A percentile compares a stretch with the other conserved stretches of the same genome.
Conservation (phyloP, 2,329 filamentous ascomycete genomes). For the Arthrobotrys iridis region DNA sequence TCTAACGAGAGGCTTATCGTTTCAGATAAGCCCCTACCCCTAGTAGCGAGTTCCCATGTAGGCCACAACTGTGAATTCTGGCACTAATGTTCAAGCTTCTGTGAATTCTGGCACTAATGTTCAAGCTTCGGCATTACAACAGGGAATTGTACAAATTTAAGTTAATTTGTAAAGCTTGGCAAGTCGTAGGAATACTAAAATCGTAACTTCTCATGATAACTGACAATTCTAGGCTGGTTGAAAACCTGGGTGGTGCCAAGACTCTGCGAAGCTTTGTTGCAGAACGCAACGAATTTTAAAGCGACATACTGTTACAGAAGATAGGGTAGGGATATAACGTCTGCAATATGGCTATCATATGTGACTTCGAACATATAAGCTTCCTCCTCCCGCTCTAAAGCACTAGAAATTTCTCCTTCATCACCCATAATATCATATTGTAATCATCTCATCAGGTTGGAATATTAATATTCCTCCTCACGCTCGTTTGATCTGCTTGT, state of each 20-base stretch:
- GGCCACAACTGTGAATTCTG: not conserved
- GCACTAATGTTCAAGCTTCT: not conserved
- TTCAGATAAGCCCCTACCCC: conserved; percentile 21
- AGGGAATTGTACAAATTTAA: not conserved
- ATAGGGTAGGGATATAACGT: not conserved
- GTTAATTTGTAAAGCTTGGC: not conserved
- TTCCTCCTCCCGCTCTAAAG: not conserved
- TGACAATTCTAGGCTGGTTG: not conserved
- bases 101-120: not conserved
- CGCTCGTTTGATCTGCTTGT: not conserved
- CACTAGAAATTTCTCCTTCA: not conserved
- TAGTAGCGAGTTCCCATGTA: not conserved
- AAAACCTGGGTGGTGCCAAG: not conserved
- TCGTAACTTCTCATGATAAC: not conserved
- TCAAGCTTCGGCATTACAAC: not conserved
- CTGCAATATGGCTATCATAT: too few relatives aligned
- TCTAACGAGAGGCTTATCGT: not conserved
- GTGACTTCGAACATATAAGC: too few relatives aligned
- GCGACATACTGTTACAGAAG: not conserved
- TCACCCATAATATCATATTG: too few relatives aligned
- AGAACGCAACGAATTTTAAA: not conserved
- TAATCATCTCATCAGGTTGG: too few relatives aligned
- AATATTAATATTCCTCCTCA: too few relatives aligned
- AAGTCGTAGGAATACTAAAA: not conserved
- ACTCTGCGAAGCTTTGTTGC: too few relatives aligned